Evolutionary conservation across 768 basidiomycete genomes (phyloP).

Genomic region (Trichaptum fuscoviolaceum): DNA sequence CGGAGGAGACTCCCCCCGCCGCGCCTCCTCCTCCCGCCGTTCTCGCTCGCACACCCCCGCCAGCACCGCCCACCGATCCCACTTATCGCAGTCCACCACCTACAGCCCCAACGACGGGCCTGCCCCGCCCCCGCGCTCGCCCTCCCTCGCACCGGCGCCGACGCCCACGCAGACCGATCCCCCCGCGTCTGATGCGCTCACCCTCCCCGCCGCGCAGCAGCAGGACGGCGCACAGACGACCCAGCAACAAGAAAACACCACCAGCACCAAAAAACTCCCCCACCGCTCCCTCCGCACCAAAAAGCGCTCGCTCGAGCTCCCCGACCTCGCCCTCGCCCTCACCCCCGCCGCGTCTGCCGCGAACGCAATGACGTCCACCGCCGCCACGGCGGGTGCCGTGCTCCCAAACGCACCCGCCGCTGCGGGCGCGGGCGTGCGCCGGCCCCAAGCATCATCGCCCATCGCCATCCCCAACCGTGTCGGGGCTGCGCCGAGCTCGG

Average conservation of each 20-base stretch:
- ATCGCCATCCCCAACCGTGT: slow-evolving; percentile 42
- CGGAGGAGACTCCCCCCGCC: background rate
- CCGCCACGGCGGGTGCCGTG: slow-evolving; percentile 7
- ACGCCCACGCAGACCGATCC: background rate
- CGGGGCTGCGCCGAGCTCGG: background rate
- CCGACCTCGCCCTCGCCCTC: slow-evolving; percentile 56
- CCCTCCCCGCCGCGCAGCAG: background rate
- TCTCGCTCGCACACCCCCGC: slow-evolving; percentile 14
- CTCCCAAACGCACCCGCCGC: slow-evolving; percentile 37
- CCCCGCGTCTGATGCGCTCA: background rate
- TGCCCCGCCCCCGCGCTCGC: slow-evolving; percentile 31
- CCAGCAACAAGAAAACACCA: background rate
- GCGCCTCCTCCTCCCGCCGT: slow-evolving; percentile 15
- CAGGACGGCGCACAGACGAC: background rate
- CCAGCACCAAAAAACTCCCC: slow-evolving; percentile 24
- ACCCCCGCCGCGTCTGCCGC: slow-evolving; percentile 33
- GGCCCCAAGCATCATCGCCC: slow-evolving; percentile 40
- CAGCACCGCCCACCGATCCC: slow-evolving; percentile 6
- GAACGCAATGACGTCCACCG: background rate
- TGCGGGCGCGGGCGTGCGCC: slow-evolving; percentile 35
- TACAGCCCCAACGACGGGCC: slow-evolving; percentile 23
- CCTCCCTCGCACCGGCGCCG: no score
- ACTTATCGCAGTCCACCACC: background rate
- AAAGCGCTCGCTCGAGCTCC: slow-evolving; percentile 71
- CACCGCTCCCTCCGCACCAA: slow-evolving; percentile 61